Evolutionary conservation across 257 asterid species (phyloP), one percentile per base, ranked within the genome.

Genomic region (Fraxinus cuspidata): DNA sequence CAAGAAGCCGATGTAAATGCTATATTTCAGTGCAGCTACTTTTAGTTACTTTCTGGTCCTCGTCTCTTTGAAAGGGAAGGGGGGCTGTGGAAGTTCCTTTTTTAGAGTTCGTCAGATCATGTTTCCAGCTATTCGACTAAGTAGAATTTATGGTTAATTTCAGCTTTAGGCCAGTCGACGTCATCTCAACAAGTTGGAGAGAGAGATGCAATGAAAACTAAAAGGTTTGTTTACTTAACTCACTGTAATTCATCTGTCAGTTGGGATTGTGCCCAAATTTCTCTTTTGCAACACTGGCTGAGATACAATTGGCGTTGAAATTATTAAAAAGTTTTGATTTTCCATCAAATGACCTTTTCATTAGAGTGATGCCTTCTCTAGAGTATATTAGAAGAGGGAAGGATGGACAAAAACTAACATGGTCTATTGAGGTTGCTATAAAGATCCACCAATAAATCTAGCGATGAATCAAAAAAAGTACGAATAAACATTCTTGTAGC

Each of bases 151-250:
- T 42, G 51, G 47, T 29, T 66, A 75, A 70, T 38, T 87, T 90
- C 90, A 94, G 98, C 98, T 68, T 77, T 89, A 80, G 93, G 96
- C 74, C 81, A 88, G 75, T 89, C 93, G 12, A 37, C 79, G n/a
- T 5, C 78, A 35, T 80, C 87, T 80, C 89, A 82, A 31, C 86
- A 82, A 66, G 79, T 29, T 19, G 78, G 79, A 79, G 90, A 82
- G 66, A 87, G 87, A 85, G 96, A 87, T 58, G 79, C 89, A 38
- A 86, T 79, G 44, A 90, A 70, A 72, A 86, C 81, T 84, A 93
- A 94, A 88, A 90, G 97, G 98, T 94, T 74, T 31, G 16, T 11
- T 16, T 73, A 49, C 56, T 72, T 37, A 25, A 51, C 9, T 51
- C 63, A 19, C 63, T 19, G 23, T 18, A 51, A 18, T 5, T 51